These are phyloP conservation scores for Cyclotella choctawhatcheeana DNA, from an alignment of 108 stramenopile genomes.

Conservation along the genomic window DNA sequence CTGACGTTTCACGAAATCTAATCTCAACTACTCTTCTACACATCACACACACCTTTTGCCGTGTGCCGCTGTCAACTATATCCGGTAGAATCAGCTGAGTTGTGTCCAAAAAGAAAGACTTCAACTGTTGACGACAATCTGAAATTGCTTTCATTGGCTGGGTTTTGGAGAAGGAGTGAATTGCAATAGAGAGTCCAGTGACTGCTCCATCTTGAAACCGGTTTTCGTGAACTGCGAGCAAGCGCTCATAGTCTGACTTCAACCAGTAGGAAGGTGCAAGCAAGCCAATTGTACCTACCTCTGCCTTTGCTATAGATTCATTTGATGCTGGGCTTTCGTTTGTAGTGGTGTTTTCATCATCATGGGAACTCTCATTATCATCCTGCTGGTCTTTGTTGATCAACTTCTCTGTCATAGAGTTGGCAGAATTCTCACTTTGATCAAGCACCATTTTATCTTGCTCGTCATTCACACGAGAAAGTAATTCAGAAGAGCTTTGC, in stretches of 20 bases:
- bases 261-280: slow-evolving; percentile 6
- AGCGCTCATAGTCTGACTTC: neutral
- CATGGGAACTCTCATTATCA: neutral
- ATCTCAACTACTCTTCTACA: slow-evolving; percentile 12
- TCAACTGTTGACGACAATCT: slow-evolving; percentile 1
- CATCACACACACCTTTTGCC: slow-evolving; percentile 8
- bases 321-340: neutral
- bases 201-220: slow-evolving; percentile 6
- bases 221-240: slow-evolving; percentile 10
- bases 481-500: too few species aligned
- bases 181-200: neutral
- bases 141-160: slow-evolving; percentile 4
- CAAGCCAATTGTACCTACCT: slow-evolving; percentile 1
- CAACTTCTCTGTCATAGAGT: too few species aligned
- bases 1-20: neutral
- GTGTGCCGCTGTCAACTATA: neutral
- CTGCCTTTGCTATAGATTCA: neutral
- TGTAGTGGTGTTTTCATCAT: neutral
- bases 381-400: too few species aligned
- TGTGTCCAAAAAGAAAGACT: slow-evolving; percentile 11
- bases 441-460: neutral
- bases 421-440: neutral
- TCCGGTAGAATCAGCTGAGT: neutral
- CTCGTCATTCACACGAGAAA: neutral
- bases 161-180: neutral